phyloP scores from a whole-genome alignment of 805 yeast species.

The Ascoidea tarda region DNA sequence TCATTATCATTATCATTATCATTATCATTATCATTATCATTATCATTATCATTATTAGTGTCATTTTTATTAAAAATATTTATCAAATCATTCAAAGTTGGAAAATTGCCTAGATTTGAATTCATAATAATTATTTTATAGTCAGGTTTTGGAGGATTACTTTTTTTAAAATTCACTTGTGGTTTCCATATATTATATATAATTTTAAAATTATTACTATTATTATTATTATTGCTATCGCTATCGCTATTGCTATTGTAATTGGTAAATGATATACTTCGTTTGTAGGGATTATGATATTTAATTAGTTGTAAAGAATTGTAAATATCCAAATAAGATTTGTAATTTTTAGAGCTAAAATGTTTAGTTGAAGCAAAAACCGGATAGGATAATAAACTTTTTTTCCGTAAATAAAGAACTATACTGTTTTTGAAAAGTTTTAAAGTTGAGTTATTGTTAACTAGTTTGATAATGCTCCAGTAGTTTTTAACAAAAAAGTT shows the following conservation, averaged over 20 bases:
- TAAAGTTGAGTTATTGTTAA: not conserved
- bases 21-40: not conserved
- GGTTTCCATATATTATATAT: not conserved
- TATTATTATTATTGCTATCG: too few relatives aligned
- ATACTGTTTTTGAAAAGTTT: not conserved
- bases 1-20: conserved; percentile 10
- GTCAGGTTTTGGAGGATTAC: not conserved
- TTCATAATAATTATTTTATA: too few relatives aligned
- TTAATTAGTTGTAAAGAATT: conserved; percentile 9
- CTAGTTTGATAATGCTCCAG: not conserved
- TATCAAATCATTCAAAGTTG: not conserved
- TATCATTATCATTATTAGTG: not conserved
- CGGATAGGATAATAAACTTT: not conserved
- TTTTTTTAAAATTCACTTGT: not conserved
- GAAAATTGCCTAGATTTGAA: not conserved
- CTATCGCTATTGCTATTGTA: too few relatives aligned
- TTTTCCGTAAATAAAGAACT: not conserved
- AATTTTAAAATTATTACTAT: too few relatives aligned
- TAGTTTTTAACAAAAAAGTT: too few relatives aligned
- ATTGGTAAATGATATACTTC: too few relatives aligned
- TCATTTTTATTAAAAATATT: not conserved
- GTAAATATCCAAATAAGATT: conserved; percentile 12
- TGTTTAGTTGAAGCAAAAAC: not conserved
- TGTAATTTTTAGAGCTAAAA: conserved; percentile 7
- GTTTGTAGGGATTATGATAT: too few relatives aligned